These are phyloP conservation scores for Aspergillus vadensis DNA, from an alignment of 2,329 filamentous ascomycete species.

Conservation along the genomic window DNA sequence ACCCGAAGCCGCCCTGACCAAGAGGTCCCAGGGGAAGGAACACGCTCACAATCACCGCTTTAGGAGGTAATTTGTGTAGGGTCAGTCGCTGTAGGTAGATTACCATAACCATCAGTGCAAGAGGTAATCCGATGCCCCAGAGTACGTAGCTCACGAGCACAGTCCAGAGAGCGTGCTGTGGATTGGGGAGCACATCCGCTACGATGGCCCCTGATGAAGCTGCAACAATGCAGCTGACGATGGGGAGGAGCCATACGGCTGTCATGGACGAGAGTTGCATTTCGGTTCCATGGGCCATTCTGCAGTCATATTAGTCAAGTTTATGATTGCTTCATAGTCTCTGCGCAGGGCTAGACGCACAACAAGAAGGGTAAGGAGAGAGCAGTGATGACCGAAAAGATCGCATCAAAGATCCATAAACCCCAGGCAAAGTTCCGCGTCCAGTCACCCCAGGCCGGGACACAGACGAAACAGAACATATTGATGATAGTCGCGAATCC, in stretches of 20 bases:
- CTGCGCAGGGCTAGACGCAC: constrained; percentile 34
- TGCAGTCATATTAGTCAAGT: constrained; percentile 11
- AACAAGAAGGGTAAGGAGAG: constrained; percentile 61
- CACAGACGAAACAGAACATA: constrained; percentile 63
- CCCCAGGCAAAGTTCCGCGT: constrained; percentile 58
- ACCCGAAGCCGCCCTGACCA: constrained; percentile 65
- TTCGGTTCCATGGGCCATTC: constrained; percentile 27
- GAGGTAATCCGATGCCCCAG: constrained; percentile 65
- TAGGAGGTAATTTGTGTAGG: constrained; percentile 67
- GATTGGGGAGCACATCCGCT: constrained; percentile 59
- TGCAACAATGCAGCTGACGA: constrained; percentile 68
- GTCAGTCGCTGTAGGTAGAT: constrained; percentile 71
- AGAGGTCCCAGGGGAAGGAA: constrained; percentile 69
- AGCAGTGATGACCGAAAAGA: constrained; percentile 56
- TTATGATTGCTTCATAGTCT: background rate
- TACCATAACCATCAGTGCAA: constrained; percentile 65
- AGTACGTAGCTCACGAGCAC: constrained; percentile 68
- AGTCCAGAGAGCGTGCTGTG: constrained; percentile 62
- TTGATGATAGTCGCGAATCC: constrained; percentile 68
- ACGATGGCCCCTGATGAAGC: constrained; percentile 65
- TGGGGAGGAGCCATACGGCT: constrained; percentile 66
- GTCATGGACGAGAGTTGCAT: constrained; percentile 60
- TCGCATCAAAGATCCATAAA: constrained; percentile 61
- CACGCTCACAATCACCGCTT: constrained; percentile 67
- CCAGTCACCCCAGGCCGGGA: constrained; percentile 62